Base-by-base conservation (phyloP, 2,329 filamentous ascomycete species). In the Alternaria brassicicola region DNA sequence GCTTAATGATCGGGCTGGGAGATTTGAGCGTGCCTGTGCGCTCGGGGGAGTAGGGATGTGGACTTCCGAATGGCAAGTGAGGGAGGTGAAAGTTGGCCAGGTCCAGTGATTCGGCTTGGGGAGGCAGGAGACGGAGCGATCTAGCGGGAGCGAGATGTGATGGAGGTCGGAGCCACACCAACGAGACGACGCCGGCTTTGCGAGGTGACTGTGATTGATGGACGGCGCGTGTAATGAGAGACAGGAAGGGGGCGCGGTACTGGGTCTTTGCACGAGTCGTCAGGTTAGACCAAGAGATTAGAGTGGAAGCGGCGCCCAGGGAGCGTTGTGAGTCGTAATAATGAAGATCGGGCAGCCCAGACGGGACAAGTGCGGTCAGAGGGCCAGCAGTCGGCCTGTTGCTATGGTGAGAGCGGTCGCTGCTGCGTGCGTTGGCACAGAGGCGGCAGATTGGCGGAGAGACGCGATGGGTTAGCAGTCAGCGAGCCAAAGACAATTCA, bases 371-470 rank as follows among this genome's bases (percentile, higher is more conserved):
- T 47, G 56, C 61, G 59, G 67, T 51, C 50, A 49, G 52, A 46
- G 56, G 72, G 70, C 61, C 74, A 75, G 70, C 61, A 66, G 71
- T 60, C 65, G 73, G 72, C 63, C 66, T 72, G 74, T 75, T 76
- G 74, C 73, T 72, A 71, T 71, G 70, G 74, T 72, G 70, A 76
- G 67, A 65, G 73, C 73, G 73, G 73, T 74, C 71, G 71, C 67
- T 62, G 70, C 67, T 69, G 63, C 67, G 74, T 76, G 73, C 69
- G 74, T 66, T 76, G 74, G 74, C 74, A 67, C 54, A 57, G 55
- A 55, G 59, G 57, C 61, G 59, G 55, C 57, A 63, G 63, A 53
- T 47, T 53, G 51, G 59, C 61, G 66, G 59, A 55, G 52, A 63
- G 59, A 65, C 58, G 55, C 60, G 62, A 56, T 50, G 52, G 53